A percentile compares a stretch with the other conserved stretches of the same genome.
Conservation (phyloP, 306 rosid genomes). For the Benincasa hispida region DNA sequence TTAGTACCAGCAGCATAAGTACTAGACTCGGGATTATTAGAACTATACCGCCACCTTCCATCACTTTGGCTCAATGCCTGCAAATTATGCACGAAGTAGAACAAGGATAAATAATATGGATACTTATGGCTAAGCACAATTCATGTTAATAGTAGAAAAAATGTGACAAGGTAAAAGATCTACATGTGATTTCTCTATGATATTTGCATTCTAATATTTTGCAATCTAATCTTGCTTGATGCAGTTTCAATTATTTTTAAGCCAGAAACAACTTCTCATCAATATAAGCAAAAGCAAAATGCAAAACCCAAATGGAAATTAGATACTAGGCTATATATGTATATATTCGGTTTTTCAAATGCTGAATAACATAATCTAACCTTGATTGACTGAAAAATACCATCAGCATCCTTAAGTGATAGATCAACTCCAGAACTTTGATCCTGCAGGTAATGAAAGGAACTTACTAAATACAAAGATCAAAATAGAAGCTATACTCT, state of each 20-base stretch:
- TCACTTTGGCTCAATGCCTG: slow-evolving; percentile 99
- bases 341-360: neutral
- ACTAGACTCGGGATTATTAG: slow-evolving; percentile 84
- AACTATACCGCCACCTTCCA: slow-evolving; percentile 97
- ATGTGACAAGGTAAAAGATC: neutral
- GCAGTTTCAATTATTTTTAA: neutral
- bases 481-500: neutral
- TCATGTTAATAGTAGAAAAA: neutral
- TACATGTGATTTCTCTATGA: neutral
- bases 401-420: slow-evolving; percentile 61
- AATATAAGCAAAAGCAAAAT: neutral
- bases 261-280: neutral
- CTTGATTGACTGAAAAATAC: slow-evolving; percentile 70
- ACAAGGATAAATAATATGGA: neutral
- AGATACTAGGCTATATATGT: neutral
- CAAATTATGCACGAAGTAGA: slow-evolving; percentile 11
- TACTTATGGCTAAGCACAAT: neutral
- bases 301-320: neutral
- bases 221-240: neutral
- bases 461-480: slow-evolving; percentile 12
- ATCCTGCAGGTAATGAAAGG: slow-evolving; percentile 29
- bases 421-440: slow-evolving; percentile 56
- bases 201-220: neutral
- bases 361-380: slow-evolving; percentile 22
- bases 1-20: slow-evolving; percentile 92